These are phyloP conservation scores for Rhizopus arrhizus DNA, from an alignment of 371 early-diverging fungal genomes.

Conservation along the genomic window DNA sequence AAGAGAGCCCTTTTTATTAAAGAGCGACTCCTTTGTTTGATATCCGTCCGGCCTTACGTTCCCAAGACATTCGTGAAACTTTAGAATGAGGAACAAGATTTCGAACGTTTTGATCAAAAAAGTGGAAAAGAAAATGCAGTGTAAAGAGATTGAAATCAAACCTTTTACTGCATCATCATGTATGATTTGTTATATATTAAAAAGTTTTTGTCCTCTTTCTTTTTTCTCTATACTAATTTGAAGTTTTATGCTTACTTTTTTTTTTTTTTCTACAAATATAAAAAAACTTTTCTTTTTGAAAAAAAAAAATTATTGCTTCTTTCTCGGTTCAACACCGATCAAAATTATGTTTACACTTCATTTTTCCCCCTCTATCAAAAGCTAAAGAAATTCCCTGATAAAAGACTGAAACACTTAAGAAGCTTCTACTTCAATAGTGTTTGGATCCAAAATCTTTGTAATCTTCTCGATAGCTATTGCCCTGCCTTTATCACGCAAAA, in stretches of 20 bases:
- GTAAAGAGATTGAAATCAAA: slow-evolving; percentile 24
- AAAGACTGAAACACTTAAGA: too few relatives aligned
- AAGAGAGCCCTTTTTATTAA: neutral
- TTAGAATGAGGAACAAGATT: slow-evolving; percentile 50
- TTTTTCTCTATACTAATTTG: too few relatives aligned
- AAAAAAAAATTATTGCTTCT: too few relatives aligned
- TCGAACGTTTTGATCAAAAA: slow-evolving; percentile 35
- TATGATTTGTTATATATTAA: neutral
- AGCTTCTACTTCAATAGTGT: slow-evolving; percentile 16
- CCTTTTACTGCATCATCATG: slow-evolving; percentile 49
- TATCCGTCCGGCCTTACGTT: slow-evolving; percentile 60
- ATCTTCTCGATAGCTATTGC: slow-evolving; percentile 96
- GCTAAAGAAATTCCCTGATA: too few relatives aligned
- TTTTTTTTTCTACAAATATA: too few relatives aligned
- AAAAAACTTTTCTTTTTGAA: too few relatives aligned
- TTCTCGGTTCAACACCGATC: too few relatives aligned
- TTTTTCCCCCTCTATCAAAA: too few relatives aligned
- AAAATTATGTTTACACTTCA: too few relatives aligned
- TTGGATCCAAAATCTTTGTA: slow-evolving; percentile 67
- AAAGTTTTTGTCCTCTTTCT: too few relatives aligned
- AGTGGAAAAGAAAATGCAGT: slow-evolving; percentile 12
- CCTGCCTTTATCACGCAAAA: slow-evolving; percentile 93
- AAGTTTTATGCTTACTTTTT: too few relatives aligned
- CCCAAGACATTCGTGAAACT: slow-evolving; percentile 21
- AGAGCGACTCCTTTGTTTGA: slow-evolving; percentile 14